phyloP scores from a whole-genome alignment of 2,329 filamentous ascomycete genomes.

The Fonsecaea nubica region DNA sequence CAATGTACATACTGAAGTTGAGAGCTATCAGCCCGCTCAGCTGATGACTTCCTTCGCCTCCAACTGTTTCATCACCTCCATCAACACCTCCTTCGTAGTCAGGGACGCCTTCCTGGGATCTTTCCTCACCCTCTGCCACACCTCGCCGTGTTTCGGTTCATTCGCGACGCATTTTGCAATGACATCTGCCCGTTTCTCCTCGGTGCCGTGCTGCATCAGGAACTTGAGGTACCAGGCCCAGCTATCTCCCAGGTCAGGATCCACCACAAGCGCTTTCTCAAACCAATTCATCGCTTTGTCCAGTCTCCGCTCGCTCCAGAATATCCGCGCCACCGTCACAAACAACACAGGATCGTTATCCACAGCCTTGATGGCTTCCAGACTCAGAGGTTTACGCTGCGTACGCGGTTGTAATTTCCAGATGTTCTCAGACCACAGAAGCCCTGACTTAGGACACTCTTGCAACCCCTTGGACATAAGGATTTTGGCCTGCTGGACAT shows the following conservation, averaged over 20 bases:
- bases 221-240: conserved; percentile 99
- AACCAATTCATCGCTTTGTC: conserved; percentile 98
- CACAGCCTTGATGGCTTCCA: conserved; percentile 96
- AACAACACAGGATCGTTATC: conserved; percentile 91
- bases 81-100: conserved; percentile 79
- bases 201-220: conserved; percentile 86
- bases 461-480: conserved; percentile 94
- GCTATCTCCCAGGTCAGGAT: conserved; percentile 85
- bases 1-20: not conserved
- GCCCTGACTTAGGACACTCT: conserved; percentile 83
- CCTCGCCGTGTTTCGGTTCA: conserved; percentile 90
- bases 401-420: conserved; percentile 92
- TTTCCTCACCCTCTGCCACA: conserved; percentile 87
- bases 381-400: conserved; percentile 85
- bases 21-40: not conserved
- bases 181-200: conserved; percentile 88
- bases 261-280: conserved; percentile 88
- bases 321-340: conserved; percentile 89
- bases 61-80: conserved; percentile 70
- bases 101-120: conserved; percentile 79
- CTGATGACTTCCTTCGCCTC: conserved; percentile 43
- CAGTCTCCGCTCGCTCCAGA: conserved; percentile 90
- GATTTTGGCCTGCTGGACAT: conserved; percentile 81
- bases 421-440: conserved; percentile 93
- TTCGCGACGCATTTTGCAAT: conserved; percentile 78